phyloP scores from a whole-genome alignment of 2,329 filamentous ascomycete genomes.

The Phoma sp. region DNA sequence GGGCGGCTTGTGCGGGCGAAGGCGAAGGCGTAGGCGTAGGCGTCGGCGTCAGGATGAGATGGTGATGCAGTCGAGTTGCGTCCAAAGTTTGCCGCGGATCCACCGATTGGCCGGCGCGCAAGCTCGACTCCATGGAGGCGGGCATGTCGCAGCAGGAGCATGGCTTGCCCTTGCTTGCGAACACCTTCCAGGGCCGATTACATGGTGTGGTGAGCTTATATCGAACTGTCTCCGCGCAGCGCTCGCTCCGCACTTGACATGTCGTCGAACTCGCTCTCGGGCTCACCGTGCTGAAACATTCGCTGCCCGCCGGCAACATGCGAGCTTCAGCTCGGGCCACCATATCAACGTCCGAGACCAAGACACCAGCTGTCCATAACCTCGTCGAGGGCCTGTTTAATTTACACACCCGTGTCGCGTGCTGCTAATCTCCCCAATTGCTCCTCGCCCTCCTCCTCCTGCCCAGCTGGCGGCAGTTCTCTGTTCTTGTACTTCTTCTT shows the following conservation, averaged over 20 bases:
- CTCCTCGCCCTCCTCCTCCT: constrained; percentile 23
- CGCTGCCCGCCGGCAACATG: constrained; percentile 2
- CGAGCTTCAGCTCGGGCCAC: constrained; percentile 37
- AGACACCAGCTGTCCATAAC: constrained; percentile 45
- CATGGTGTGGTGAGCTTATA: neutral
- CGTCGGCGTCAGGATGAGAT: constrained; percentile 10
- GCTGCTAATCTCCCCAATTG: constrained; percentile 14
- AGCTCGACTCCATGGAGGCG: neutral
- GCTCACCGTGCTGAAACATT: neutral
- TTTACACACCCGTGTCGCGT: neutral
- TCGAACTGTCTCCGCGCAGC: neutral
- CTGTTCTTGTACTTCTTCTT: constrained; percentile 24
- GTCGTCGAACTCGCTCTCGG: neutral
- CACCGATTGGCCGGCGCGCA: constrained; percentile 7
- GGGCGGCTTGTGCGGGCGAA: neutral
- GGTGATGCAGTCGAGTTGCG: constrained; percentile 33
- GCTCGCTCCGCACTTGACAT: neutral
- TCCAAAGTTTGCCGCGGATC: constrained; percentile 39
- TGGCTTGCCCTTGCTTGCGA: neutral
- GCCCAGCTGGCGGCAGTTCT: constrained; percentile 30
- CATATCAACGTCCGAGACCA: constrained; percentile 33
- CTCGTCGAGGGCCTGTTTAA: constrained; percentile 15
- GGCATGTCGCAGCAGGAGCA: no score
- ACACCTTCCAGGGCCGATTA: no score
- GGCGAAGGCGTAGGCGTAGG: neutral